Evolutionary conservation across 441 rosid species (phyloP).

Genomic region (Populus tomentosa): DNA sequence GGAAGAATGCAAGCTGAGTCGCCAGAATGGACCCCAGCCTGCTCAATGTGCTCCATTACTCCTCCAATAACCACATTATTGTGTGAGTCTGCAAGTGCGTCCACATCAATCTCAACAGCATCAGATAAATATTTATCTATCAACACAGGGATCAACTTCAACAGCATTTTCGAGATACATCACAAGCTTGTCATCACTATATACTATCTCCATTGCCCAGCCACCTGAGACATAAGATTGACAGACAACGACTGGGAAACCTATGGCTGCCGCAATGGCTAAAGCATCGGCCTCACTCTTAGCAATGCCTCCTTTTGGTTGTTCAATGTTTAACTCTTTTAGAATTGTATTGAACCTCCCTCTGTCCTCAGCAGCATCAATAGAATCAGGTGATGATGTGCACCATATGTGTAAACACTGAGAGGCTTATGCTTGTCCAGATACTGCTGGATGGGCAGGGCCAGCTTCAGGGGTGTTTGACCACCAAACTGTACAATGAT

Average conservation of each 20-base stretch:
- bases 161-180: slow-evolving; percentile 89
- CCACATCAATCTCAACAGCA: slow-evolving; percentile 88
- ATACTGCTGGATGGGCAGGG: slow-evolving; percentile 78
- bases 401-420: slow-evolving; percentile 81
- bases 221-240: slow-evolving; percentile 96
- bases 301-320: slow-evolving; percentile 97
- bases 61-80: slow-evolving; percentile 80
- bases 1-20: slow-evolving; percentile 96
- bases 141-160: slow-evolving; percentile 91
- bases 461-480: slow-evolving; percentile 88
- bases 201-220: slow-evolving; percentile 92
- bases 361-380: slow-evolving; percentile 94
- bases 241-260: slow-evolving; percentile 86
- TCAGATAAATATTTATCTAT: slow-evolving; percentile 82
- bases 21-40: slow-evolving; percentile 88
- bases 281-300: slow-evolving; percentile 86
- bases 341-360: slow-evolving; percentile 87
- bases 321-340: slow-evolving; percentile 68
- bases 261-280: slow-evolving; percentile 70
- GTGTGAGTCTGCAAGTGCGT: slow-evolving; percentile 77
- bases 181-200: slow-evolving; percentile 69
- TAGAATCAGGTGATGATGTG: slow-evolving; percentile 80
- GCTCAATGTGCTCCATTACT: slow-evolving; percentile 82
- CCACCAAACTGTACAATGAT: slow-evolving; percentile 95
- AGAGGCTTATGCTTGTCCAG: slow-evolving; percentile 65